phyloP scores from a whole-genome alignment of 768 basidiomycete species.

The Tylopilus sp. region DNA sequence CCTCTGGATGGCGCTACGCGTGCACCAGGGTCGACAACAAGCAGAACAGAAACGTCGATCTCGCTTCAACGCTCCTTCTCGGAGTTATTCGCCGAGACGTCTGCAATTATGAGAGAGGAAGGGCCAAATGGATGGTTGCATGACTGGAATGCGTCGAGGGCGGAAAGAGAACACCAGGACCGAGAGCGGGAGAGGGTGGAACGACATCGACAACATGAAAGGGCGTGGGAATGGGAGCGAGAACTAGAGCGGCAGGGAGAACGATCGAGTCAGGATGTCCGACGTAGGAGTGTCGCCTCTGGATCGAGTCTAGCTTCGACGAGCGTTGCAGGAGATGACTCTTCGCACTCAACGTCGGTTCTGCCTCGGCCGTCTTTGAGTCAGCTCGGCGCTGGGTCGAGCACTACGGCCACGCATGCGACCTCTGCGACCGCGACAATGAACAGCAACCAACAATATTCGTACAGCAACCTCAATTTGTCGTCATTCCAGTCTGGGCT shows the following conservation, averaged over 20 bases:
- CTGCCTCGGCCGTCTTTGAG: slow-evolving; percentile 5
- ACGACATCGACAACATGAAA: slow-evolving; percentile 12
- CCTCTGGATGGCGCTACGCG: neutral
- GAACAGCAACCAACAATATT: slow-evolving; percentile 20
- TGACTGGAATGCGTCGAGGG: slow-evolving; percentile 21
- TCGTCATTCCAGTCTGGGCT: slow-evolving; percentile 31
- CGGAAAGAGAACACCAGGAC: no score
- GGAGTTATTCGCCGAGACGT: slow-evolving; percentile 20
- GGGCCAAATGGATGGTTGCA: slow-evolving; percentile 11
- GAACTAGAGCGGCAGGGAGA: slow-evolving; percentile 19
- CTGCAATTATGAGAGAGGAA: slow-evolving; percentile 7
- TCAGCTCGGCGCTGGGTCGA: slow-evolving; percentile 7
- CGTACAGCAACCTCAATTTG: slow-evolving; percentile 30
- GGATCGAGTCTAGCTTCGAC: slow-evolving; percentile 12
- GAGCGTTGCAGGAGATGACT: slow-evolving; percentile 19
- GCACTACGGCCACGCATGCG: neutral
- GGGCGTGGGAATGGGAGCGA: slow-evolving; percentile 12
- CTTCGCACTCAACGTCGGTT: slow-evolving; percentile 1
- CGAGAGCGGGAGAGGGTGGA: slow-evolving; percentile 2
- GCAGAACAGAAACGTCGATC: slow-evolving; percentile 10
- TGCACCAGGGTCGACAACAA: neutral
- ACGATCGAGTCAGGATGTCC: slow-evolving; percentile 12
- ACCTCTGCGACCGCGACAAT: neutral
- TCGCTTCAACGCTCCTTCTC: slow-evolving; percentile 23
- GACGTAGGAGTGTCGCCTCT: slow-evolving; percentile 14